A percentile compares a stretch with the other conserved stretches of the same genome.
These are phyloP conservation scores for Saprolegnia parasitica DNA, from an alignment of 352 stramenopile genomes.

Conservation along the genomic window DNA sequence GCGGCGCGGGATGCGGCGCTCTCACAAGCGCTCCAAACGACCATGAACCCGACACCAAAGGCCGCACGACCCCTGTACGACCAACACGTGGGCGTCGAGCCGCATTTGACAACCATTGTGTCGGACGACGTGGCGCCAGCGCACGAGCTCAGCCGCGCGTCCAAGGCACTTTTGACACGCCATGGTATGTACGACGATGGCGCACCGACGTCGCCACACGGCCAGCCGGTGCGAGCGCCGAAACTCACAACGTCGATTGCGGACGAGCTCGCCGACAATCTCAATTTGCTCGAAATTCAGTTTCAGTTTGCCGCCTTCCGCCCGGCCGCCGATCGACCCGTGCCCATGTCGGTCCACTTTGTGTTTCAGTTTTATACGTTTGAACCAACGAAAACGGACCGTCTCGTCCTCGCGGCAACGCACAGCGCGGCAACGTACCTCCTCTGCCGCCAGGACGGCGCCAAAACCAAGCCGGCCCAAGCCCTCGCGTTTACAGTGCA, in stretches of 20 bases:
- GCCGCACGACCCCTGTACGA: background rate
- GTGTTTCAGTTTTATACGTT: constrained; percentile 93
- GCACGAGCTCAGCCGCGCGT: constrained; percentile 71
- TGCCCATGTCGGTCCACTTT: constrained; percentile 74
- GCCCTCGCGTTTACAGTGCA: constrained; percentile 77
- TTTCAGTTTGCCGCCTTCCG: constrained; percentile 89
- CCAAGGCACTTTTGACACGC: constrained; percentile 75
- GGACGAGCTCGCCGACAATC: constrained; percentile 65
- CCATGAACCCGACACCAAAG: background rate
- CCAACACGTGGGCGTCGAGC: background rate
- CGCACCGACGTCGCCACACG: background rate
- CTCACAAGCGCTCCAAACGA: constrained; percentile 7
- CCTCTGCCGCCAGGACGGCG: constrained; percentile 38
- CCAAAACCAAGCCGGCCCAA: constrained; percentile 55
- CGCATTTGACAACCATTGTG: constrained; percentile 7
- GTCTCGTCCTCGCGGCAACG: constrained; percentile 52
- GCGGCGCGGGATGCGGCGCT: constrained; percentile 14
- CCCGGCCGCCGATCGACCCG: constrained; percentile 14
- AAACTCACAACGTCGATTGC: constrained; percentile 46
- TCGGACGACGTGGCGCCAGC: constrained; percentile 30
- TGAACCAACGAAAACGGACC: constrained; percentile 82
- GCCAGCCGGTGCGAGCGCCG: background rate
- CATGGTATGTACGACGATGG: constrained; percentile 62
- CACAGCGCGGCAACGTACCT: constrained; percentile 38
- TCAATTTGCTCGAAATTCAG: constrained; percentile 80